Conservation (phyloP, 139 green algal genomes). For the Trebouxia sp. region DNA sequence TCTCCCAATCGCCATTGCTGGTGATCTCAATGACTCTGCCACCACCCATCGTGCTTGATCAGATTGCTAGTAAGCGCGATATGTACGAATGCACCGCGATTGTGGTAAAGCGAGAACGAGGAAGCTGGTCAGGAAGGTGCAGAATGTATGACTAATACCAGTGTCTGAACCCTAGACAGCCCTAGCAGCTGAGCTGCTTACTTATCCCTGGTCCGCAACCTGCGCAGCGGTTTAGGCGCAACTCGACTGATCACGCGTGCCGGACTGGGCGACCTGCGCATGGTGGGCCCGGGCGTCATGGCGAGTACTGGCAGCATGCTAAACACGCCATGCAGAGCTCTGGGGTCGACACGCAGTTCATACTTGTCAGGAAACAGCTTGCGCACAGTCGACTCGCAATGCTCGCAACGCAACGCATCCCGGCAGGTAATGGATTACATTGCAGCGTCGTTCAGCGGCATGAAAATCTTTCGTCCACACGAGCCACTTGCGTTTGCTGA, state of each 20-base stretch:
- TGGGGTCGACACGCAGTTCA: neutral
- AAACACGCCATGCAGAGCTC: neutral
- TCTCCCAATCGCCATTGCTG: neutral
- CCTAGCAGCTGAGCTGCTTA: too few species aligned
- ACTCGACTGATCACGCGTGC: too few species aligned
- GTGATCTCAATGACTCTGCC: constrained; percentile 4
- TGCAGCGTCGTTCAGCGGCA: neutral
- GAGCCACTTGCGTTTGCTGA: too few species aligned
- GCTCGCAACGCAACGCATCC: neutral
- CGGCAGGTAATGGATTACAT: neutral
- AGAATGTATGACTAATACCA: too few species aligned
- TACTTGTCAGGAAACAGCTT: constrained; percentile 13
- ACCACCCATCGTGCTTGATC: too few species aligned
- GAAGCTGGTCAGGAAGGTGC: too few species aligned
- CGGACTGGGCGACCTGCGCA: neutral
- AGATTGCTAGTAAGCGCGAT: too few species aligned
- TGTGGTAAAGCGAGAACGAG: too few species aligned
- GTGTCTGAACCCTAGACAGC: too few species aligned
- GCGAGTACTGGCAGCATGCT: neutral
- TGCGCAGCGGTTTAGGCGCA: too few species aligned
- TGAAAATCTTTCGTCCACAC: neutral
- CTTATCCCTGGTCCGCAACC: too few species aligned
- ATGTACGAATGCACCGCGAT: too few species aligned
- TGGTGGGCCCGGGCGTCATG: neutral
- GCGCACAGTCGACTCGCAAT: neutral